Evolutionary conservation across 768 basidiomycete genomes (phyloP).

Genomic region (Boletus sp.): DNA sequence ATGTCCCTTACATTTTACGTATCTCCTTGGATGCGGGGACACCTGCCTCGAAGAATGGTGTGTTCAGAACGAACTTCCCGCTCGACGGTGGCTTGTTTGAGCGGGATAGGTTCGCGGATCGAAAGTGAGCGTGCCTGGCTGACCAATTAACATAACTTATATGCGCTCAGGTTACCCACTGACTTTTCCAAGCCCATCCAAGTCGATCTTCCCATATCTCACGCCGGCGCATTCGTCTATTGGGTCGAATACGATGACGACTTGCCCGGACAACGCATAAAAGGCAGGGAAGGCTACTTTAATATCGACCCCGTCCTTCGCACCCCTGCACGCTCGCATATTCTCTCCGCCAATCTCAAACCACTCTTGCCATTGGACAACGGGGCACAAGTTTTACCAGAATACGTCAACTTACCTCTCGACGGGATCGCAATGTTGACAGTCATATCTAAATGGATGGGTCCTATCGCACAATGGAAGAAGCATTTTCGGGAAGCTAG

Average conservation of each 20-base stretch:
- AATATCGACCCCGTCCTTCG: slow-evolving; percentile 92
- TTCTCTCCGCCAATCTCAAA: slow-evolving; percentile 57
- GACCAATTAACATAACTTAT: slow-evolving; percentile 12
- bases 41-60: slow-evolving; percentile 83
- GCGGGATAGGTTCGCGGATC: slow-evolving; percentile 69
- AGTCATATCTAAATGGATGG: slow-evolving; percentile 98
- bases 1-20: slow-evolving; percentile 84
- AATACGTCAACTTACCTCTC: slow-evolving; percentile 70
- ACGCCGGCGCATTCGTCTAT: slow-evolving; percentile 94
- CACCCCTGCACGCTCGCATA: slow-evolving; percentile 66
- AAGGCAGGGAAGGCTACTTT: slow-evolving; percentile 90
- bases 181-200: slow-evolving; percentile 90
- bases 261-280: slow-evolving; percentile 56
- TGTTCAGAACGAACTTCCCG: slow-evolving; percentile 96
- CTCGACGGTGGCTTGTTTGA: slow-evolving; percentile 87
- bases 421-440: slow-evolving; percentile 89
- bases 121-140: slow-evolving; percentile 52
- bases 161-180: slow-evolving; percentile 63
- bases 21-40: slow-evolving; percentile 92
- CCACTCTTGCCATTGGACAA: slow-evolving; percentile 52
- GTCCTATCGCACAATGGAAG: slow-evolving; percentile 73
- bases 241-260: slow-evolving; percentile 89
- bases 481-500: slow-evolving; percentile 80
- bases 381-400: slow-evolving; percentile 50
- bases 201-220: slow-evolving; percentile 93